Evolutionary conservation across 805 yeast genomes (phyloP).

Genomic region (Monosporozyma solicola): DNA sequence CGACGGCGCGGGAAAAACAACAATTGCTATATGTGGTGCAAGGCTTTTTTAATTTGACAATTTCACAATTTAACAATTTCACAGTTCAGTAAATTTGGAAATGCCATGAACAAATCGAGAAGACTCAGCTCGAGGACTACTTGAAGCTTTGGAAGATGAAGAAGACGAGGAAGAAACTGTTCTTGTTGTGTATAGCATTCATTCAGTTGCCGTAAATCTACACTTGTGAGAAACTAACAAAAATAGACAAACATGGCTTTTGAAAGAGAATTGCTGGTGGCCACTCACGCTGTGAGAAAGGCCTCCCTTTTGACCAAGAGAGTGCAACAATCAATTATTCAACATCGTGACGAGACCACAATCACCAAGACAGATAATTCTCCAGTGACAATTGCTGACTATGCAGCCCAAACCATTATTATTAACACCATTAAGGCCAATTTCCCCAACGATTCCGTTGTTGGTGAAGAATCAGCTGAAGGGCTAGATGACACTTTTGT

Average conservation of each 20-base stretch:
- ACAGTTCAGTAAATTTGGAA: neutral
- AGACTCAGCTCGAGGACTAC: neutral
- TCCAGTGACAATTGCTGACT: slow-evolving; percentile 95
- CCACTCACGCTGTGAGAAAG: slow-evolving; percentile 81
- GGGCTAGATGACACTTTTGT: slow-evolving; percentile 46
- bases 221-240: neutral
- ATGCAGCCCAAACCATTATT: slow-evolving; percentile 89
- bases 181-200: no score
- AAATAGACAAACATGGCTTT: slow-evolving; percentile 29
- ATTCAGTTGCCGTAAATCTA: no score
- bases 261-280: slow-evolving; percentile 63
- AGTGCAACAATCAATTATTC: slow-evolving; percentile 48
- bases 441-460: slow-evolving; percentile 79
- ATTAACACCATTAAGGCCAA: slow-evolving; percentile 71
- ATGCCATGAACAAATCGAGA: neutral
- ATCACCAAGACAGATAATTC: slow-evolving; percentile 80
- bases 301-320: slow-evolving; percentile 70
- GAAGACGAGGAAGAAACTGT: neutral
- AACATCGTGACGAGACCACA: slow-evolving; percentile 40
- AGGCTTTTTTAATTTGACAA: neutral
- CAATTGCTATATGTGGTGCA: neutral
- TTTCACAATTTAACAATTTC: neutral
- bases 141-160: neutral
- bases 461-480: slow-evolving; percentile 88
- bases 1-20: neutral